Conservation (phyloP, 108 stramenopile species). For the Ochromonas danica region DNA sequence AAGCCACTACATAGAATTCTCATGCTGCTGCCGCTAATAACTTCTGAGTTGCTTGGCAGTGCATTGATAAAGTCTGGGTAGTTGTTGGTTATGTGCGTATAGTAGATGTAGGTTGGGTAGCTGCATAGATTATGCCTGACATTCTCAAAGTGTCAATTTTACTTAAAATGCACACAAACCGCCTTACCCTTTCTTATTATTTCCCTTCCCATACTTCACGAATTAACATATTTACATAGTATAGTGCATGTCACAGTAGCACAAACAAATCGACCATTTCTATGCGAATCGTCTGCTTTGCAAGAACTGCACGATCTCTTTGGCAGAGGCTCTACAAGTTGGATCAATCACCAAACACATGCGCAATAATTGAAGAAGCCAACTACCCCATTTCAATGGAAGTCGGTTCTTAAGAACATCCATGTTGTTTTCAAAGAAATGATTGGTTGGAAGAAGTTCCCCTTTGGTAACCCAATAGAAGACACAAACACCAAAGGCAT, state of each 20-base stretch:
- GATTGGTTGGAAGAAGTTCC: neutral
- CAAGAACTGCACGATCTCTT: neutral
- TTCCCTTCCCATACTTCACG: neutral
- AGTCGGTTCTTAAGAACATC: neutral
- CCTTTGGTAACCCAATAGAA: slow-evolving; percentile 15
- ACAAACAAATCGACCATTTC: slow-evolving; percentile 7
- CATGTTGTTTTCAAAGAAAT: neutral
- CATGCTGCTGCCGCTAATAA: too few species aligned
- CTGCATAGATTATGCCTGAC: too few species aligned
- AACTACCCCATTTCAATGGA: neutral
- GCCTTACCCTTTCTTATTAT: neutral
- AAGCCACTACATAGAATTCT: too few species aligned
- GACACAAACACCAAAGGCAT: neutral
- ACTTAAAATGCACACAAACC: too few species aligned
- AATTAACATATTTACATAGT: neutral
- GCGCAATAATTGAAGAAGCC: neutral
- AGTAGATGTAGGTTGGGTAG: too few species aligned
- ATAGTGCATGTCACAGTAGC: neutral
- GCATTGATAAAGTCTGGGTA: too few species aligned
- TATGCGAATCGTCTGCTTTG: too few species aligned
- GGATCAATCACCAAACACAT: neutral
- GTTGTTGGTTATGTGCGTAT: too few species aligned
- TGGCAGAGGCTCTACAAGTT: neutral
- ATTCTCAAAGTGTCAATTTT: too few species aligned
- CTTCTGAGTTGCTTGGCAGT: too few species aligned